Base-by-base conservation (phyloP, 2,329 filamentous ascomycete genomes). In the Davidsoniella virescens region DNA sequence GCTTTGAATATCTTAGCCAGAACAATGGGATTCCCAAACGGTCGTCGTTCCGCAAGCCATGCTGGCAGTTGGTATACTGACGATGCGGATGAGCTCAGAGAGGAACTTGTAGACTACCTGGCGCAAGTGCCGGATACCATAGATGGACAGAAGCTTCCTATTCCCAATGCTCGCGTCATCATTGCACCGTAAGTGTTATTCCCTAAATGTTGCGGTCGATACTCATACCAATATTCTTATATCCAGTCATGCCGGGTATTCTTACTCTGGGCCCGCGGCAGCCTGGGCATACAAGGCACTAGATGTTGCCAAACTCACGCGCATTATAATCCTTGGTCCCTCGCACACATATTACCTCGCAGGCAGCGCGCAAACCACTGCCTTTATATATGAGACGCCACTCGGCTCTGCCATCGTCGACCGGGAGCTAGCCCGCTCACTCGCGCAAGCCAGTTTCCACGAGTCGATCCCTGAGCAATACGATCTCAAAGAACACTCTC, bases 211-310 rank as follows among this genome's bases (percentile, higher is more conserved):
- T 12, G 12, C 18, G 7, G 16, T 42, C 26, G 25, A 10, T n/a
- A 45, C 20, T 39, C 29, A 40, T 44, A 16, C 49, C 26, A 52
- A 47, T n/a, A 25, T 18, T 37, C 12, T 9, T 8, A 16, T 47
- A 0, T 8, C 26, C 57, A 95, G 90, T 54, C 92, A 98, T 64
- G 92, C 92, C 53, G 92, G 92, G 54, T 98, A 94, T 67, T 70
- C 76, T 2, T 96, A 90, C 70, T 98, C 92, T 3, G 92, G 92
- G 6, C 77, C 81, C 38, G 90, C 87, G 57, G 92, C 92, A 41
- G 92, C 88, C 41, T 96, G 87, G 80, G 92, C 92, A 7, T 98
- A 96, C 67, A 92, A 86, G 65, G 76, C 77, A 5, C 79, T 94
- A 46, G 87, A 96, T 63, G 73, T 96, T 51, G 81, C 78, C 53